A percentile compares a stretch with the other conserved stretches of the same genome.
Conservation (phyloP, 768 basidiomycete genomes). For the Rhizopogon rudus region DNA sequence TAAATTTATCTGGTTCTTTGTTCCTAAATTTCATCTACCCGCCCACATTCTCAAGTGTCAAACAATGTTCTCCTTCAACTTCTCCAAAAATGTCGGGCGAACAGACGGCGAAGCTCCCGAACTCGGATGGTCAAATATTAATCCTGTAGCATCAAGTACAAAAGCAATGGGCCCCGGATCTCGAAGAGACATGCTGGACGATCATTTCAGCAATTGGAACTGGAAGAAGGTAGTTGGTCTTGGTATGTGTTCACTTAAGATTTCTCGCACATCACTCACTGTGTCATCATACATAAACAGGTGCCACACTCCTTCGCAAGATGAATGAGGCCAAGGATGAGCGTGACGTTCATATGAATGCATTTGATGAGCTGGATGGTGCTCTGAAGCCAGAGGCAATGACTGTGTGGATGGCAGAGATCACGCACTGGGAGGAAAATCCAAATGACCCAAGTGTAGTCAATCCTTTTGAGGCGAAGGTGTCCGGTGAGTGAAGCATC, state of each 20-base stretch:
- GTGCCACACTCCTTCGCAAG: not conserved
- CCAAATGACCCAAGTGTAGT: not conserved
- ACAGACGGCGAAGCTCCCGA: conserved; percentile 35
- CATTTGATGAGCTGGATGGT: not conserved
- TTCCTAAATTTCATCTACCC: conserved; percentile 32
- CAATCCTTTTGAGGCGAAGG: conserved; percentile 16
- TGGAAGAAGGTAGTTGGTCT: conserved; percentile 26
- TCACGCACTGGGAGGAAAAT: conserved; percentile 20
- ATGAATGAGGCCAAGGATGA: not conserved
- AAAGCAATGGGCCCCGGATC: conserved; percentile 30
- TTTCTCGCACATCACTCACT: not conserved
- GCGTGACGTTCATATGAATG: not conserved
- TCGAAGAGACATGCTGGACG: conserved; percentile 29
- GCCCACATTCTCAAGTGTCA: conserved; percentile 26
- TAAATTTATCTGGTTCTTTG: conserved; percentile 12
- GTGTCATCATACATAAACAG: not conserved
- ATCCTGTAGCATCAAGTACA: conserved; percentile 24
- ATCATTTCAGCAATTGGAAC: conserved; percentile 27
- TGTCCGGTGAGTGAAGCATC: conserved; percentile 4
- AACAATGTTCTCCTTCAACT: conserved; percentile 23
- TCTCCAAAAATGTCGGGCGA: conserved; percentile 18
- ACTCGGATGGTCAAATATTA: conserved; percentile 27
- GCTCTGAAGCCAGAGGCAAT: not conserved
- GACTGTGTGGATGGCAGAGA: conserved; percentile 11
- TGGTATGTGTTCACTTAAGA: conserved; percentile 7